Conservation (phyloP, 2,329 filamentous ascomycete genomes). For the Talaromyces pinophilus region DNA sequence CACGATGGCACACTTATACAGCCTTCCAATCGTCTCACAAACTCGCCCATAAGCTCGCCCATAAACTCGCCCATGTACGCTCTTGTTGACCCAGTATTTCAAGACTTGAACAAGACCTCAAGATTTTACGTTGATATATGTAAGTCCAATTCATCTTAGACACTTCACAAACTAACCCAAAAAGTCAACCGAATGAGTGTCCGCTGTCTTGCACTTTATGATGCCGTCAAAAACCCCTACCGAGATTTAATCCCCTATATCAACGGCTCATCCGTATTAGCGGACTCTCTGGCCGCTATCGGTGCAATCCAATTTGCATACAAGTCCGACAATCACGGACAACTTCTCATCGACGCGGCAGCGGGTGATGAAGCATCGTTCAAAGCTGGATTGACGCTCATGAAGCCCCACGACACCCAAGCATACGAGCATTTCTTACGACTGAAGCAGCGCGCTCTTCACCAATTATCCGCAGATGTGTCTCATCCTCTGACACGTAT, state of each 20-base stretch:
- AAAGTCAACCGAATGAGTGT: slow-evolving; percentile 44
- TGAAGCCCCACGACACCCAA: slow-evolving; percentile 33
- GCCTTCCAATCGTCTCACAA: slow-evolving; percentile 17
- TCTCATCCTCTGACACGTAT: slow-evolving; percentile 34
- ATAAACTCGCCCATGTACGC: slow-evolving; percentile 40
- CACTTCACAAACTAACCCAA: not conserved
- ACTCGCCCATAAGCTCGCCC: slow-evolving; percentile 37
- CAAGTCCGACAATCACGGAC: slow-evolving; percentile 34
- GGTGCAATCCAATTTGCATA: slow-evolving; percentile 52
- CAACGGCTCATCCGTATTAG: slow-evolving; percentile 47
- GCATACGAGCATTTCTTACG: slow-evolving; percentile 45
- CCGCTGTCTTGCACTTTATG: slow-evolving; percentile 51
- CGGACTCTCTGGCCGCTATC: slow-evolving; percentile 51
- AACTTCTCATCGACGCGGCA: not conserved
- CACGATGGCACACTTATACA: slow-evolving; percentile 25
- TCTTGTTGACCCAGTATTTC: slow-evolving; percentile 50
- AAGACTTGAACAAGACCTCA: slow-evolving; percentile 47
- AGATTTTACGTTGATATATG: slow-evolving; percentile 52
- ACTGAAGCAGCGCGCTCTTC: slow-evolving; percentile 53
- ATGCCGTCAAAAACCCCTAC: slow-evolving; percentile 51
- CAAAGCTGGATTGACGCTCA: slow-evolving; percentile 28
- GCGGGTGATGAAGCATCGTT: slow-evolving; percentile 25
- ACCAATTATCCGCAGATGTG: slow-evolving; percentile 42
- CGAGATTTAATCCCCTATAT: slow-evolving; percentile 52
- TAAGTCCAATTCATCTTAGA: slow-evolving; percentile 28